Percentiles rank a stretch among this genome's conserved stretches.
phyloP scores from a whole-genome alignment of 371 early-diverging fungal species.

The Umbelopsis sp. region DNA sequence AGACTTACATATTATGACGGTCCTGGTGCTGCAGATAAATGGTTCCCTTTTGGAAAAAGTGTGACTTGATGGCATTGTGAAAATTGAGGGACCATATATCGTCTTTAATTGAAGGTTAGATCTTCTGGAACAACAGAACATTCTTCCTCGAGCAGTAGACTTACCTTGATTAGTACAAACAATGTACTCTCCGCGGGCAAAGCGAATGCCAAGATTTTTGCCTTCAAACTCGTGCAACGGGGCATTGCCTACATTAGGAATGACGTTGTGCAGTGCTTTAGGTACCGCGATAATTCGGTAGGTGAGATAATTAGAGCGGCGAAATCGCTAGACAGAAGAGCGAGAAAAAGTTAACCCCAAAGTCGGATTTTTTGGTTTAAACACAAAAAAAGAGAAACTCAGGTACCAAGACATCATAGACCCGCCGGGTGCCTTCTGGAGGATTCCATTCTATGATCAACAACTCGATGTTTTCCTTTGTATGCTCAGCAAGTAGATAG shows the following conservation, averaged over 20 bases:
- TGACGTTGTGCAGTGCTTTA: slow-evolving; percentile 35
- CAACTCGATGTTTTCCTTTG: slow-evolving; percentile 45
- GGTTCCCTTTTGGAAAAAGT: slow-evolving; percentile 35
- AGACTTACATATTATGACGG: slow-evolving; percentile 44
- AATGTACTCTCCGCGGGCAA: slow-evolving; percentile 48
- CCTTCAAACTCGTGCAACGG: slow-evolving; percentile 54
- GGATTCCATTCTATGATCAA: slow-evolving; percentile 54
- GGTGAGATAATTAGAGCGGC: slow-evolving; percentile 39
- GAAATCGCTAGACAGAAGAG: slow-evolving; percentile 37
- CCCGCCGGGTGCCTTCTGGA: slow-evolving; percentile 35
- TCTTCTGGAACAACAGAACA: slow-evolving; percentile 5
- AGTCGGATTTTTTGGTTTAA: neutral
- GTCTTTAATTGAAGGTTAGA: slow-evolving; percentile 25
- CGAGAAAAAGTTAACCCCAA: neutral
- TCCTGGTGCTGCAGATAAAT: slow-evolving; percentile 48
- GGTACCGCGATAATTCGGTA: slow-evolving; percentile 49
- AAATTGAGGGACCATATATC: slow-evolving; percentile 55
- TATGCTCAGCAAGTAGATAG: slow-evolving; percentile 42
- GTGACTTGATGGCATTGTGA: slow-evolving; percentile 49
- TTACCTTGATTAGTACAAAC: slow-evolving; percentile 54
- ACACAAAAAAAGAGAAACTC: neutral
- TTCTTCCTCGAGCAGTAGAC: neutral
- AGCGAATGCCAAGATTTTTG: slow-evolving; percentile 50
- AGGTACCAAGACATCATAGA: slow-evolving; percentile 46
- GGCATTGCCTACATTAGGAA: slow-evolving; percentile 43